These are phyloP conservation scores for Pyronema domesticum DNA, from an alignment of 495 filamentous ascomycete species.

Conservation along the genomic window DNA sequence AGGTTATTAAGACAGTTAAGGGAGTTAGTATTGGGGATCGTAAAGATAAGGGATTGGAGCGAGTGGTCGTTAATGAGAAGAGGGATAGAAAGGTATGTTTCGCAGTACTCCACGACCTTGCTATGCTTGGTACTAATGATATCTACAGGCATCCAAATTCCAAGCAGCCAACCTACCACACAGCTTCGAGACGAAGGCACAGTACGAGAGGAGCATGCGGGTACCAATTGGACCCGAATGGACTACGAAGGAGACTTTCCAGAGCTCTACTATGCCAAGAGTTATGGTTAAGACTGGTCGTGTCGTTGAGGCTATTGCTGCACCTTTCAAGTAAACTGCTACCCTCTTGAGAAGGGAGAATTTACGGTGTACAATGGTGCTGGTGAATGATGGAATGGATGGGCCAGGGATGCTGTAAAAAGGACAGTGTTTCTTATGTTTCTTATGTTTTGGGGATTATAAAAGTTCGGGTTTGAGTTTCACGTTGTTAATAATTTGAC, in stretches of 20 bases:
- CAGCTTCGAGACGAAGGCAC: conserved; percentile 64
- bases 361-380: too few species aligned
- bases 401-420: too few species aligned
- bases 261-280: conserved; percentile 74
- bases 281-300: conserved; percentile 75
- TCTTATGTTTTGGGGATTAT: too few species aligned
- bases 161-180: conserved; percentile 66
- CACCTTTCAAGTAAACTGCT: conserved; percentile 16
- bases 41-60: conserved; percentile 62
- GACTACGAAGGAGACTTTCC: conserved; percentile 84
- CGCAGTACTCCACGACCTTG: not conserved
- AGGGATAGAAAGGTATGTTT: conserved; percentile 60
- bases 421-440: too few species aligned
- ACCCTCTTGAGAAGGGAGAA: not conserved
- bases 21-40: conserved; percentile 63
- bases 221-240: conserved; percentile 86
- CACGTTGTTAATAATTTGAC: too few species aligned
- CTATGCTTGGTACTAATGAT: conserved; percentile 22
- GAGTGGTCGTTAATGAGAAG: conserved; percentile 89
- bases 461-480: too few species aligned
- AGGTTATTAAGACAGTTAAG: conserved; percentile 47
- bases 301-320: conserved; percentile 67
- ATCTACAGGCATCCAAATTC: conserved; percentile 60
- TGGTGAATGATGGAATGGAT: too few species aligned
- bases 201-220: conserved; percentile 80